Percentiles rank a stretch among this genome's conserved stretches.
Evolutionary conservation across 495 filamentous ascomycete genomes (phyloP).

Genomic region (Lasiosphaeria ovina): DNA sequence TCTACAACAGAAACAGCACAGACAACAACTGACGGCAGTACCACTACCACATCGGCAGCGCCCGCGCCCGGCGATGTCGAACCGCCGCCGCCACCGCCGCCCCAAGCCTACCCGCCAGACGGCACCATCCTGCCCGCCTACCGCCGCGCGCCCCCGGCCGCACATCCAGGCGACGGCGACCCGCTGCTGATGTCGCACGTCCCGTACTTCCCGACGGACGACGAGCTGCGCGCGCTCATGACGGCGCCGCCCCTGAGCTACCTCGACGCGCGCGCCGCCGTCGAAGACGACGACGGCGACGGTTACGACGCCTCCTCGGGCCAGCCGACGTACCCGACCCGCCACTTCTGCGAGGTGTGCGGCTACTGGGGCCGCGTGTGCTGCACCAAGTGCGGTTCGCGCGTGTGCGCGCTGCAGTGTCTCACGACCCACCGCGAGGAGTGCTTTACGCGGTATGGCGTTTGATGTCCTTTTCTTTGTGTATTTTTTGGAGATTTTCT

Average conservation of each 20-base stretch:
- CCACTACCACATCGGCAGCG: conserved; percentile 7
- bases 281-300: conserved; percentile 32
- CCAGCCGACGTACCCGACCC: conserved; percentile 47
- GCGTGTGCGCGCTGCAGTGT: conserved; percentile 81
- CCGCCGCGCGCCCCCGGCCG: conserved; percentile 27
- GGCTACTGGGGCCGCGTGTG: conserved; percentile 88
- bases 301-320: too few relatives aligned
- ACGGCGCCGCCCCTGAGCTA: conserved; percentile 75
- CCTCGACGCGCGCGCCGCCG: conserved; percentile 65
- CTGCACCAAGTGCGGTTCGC: conserved; percentile 78
- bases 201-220: conserved; percentile 62
- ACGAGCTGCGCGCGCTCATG: conserved; percentile 65
- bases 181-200: conserved; percentile 61
- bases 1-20: conserved; percentile 17
- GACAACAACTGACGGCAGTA: neutral
- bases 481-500: too few relatives aligned
- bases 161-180: conserved; percentile 55
- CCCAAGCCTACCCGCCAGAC: conserved; percentile 29
- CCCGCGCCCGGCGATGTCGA: neutral
- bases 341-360: conserved; percentile 82
- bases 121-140: conserved; percentile 34
- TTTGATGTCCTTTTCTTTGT: conserved; percentile 32
- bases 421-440: conserved; percentile 76
- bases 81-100: conserved; percentile 8
- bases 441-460: conserved; percentile 64